Evolutionary conservation across 306 rosid species (phyloP).

Genomic region (Acacia melanoxylon): DNA sequence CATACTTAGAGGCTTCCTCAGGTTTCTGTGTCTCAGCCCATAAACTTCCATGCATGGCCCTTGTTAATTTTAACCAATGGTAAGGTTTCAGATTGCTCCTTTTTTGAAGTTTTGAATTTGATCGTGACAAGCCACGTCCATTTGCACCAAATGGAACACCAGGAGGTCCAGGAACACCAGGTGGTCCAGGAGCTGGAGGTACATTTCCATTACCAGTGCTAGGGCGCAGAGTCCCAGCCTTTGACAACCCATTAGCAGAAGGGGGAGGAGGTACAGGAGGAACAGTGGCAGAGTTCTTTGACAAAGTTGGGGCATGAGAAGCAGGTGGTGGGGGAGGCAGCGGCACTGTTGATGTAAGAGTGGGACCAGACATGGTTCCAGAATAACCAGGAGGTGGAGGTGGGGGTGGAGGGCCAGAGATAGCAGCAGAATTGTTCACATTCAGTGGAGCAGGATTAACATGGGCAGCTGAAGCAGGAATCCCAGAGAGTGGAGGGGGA

Average conservation of each 20-base stretch:
- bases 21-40: conserved; percentile 93
- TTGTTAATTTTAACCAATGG: conserved; percentile 93
- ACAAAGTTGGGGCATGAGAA: conserved; percentile 36
- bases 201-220: conserved; percentile 43
- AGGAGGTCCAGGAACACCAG: conserved; percentile 61
- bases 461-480: neutral
- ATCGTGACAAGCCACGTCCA: conserved; percentile 64
- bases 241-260: conserved; percentile 47
- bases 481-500: neutral
- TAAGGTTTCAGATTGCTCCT: conserved; percentile 87
- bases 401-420: neutral
- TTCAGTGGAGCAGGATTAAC: neutral
- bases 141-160: conserved; percentile 58
- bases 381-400: conserved; percentile 45
- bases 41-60: conserved; percentile 96
- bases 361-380: conserved; percentile 35
- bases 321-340: conserved; percentile 69
- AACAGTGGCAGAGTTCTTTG: conserved; percentile 33
- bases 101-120: conserved; percentile 48
- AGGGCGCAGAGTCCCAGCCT: conserved; percentile 32
- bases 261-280: conserved; percentile 84
- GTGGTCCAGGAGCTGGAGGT: conserved; percentile 80
- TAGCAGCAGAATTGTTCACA: neutral
- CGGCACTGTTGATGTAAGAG: conserved; percentile 40
- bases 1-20: conserved; percentile 82